Percentiles rank a stretch among this genome's conserved stretches.
Evolutionary conservation across 352 stramenopile genomes (phyloP).

Genomic region (Hyaloperonospora arabidopsidis): DNA sequence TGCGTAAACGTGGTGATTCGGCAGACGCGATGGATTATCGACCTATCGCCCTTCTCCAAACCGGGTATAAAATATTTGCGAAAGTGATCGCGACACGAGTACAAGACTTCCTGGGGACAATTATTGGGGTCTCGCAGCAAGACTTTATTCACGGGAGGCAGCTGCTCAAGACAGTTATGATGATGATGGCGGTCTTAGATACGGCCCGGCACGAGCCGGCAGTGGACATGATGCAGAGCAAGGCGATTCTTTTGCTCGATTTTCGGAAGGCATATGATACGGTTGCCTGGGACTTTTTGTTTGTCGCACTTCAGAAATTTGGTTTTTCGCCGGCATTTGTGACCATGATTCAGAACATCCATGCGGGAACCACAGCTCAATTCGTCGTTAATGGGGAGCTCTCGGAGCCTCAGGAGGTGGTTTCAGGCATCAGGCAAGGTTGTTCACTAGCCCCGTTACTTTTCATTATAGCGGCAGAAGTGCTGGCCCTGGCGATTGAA

Average conservation of each 20-base stretch:
- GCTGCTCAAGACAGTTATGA: not conserved
- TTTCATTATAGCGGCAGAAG: not conserved
- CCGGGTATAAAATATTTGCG: not conserved
- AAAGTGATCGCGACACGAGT: not conserved
- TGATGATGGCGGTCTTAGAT: not conserved
- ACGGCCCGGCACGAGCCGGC: not conserved
- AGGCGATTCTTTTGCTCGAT: not conserved
- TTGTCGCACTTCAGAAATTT: not conserved
- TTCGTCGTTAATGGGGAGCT: conserved; percentile 1
- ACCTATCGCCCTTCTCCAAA: not conserved
- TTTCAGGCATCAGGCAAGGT: not conserved
- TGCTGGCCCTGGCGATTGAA: not conserved
- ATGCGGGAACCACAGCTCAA: not conserved
- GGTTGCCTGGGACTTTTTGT: not conserved
- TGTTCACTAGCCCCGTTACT: not conserved
- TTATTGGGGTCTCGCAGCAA: not conserved
- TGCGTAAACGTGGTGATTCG: not conserved
- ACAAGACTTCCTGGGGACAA: not conserved
- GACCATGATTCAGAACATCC: not conserved
- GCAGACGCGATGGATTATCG: not conserved
- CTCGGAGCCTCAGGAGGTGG: not conserved
- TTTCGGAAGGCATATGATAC: not conserved
- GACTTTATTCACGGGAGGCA: not conserved
- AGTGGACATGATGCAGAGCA: not conserved
- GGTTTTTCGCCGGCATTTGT: not conserved